phyloP scores from a whole-genome alignment of 768 basidiomycete species.

The Naganishia randhawae region DNA sequence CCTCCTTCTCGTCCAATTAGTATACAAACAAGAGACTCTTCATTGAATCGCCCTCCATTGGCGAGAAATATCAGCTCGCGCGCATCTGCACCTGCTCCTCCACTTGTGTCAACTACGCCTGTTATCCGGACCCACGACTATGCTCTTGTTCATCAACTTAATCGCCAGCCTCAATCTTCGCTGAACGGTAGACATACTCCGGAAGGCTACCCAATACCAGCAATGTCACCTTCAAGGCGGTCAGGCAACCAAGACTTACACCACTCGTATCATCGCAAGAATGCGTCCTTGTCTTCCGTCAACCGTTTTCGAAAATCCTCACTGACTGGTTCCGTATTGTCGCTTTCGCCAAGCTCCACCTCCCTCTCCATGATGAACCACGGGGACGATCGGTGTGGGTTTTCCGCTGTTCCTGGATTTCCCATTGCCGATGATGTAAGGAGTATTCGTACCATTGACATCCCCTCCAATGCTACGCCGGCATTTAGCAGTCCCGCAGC shows the following conservation, averaged over 20 bases:
- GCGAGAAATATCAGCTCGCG: conserved; percentile 1
- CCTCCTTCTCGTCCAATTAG: conserved; percentile 61
- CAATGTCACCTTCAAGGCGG: conserved; percentile 3
- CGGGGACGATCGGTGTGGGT: conserved; percentile 23
- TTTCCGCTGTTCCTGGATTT: conserved; percentile 71
- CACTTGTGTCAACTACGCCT: conserved; percentile 77
- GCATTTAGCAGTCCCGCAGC: not conserved
- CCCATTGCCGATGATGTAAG: conserved; percentile 86
- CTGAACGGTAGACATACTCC: conserved; percentile 36
- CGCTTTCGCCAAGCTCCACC: conserved; percentile 19
- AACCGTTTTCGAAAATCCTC: conserved; percentile 21
- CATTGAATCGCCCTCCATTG: conserved; percentile 31
- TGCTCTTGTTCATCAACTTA: conserved; percentile 58
- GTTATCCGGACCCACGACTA: conserved; percentile 72
- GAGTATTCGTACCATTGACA: conserved; percentile 57
- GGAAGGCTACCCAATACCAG: not conserved
- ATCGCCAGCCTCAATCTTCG: conserved; percentile 57
- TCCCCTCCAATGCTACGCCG: not conserved
- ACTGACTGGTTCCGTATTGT: conserved; percentile 14
- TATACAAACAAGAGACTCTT: conserved; percentile 56
- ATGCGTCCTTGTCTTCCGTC: conserved; percentile 19
- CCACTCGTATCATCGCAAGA: conserved; percentile 12
- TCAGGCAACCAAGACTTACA: not conserved
- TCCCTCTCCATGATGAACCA: conserved; percentile 14
- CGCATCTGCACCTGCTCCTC: conserved; percentile 62